These are phyloP conservation scores for Adansonia digitata DNA, from an alignment of 345 rosid species.

Conservation along the genomic window DNA sequence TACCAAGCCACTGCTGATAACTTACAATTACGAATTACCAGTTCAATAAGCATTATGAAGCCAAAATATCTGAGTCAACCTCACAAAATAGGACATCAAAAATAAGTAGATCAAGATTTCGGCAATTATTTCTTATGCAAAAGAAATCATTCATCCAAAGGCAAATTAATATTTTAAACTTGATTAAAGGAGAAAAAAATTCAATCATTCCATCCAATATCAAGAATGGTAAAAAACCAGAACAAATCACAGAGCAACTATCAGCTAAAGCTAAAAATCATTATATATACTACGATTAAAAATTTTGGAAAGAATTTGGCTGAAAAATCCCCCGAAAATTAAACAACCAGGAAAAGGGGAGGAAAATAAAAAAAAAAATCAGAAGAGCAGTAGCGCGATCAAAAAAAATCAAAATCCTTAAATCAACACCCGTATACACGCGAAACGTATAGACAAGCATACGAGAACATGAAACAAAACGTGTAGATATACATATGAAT, in stretches of 20 bases:
- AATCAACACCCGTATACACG: neutral
- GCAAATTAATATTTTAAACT: neutral
- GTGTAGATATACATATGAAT: neutral
- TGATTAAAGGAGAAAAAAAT: neutral
- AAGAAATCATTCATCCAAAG: neutral
- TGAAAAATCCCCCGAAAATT: neutral
- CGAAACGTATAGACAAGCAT: neutral
- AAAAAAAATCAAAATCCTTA: neutral
- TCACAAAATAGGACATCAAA: neutral
- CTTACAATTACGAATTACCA: neutral
- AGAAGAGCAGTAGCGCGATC: neutral
- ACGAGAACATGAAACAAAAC: neutral
- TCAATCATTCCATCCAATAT: neutral
- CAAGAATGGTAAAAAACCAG: neutral
- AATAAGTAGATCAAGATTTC: neutral
- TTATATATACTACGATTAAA: too few species aligned
- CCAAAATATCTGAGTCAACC: neutral
- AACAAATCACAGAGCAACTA: neutral
- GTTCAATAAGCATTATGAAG: neutral
- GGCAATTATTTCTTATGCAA: neutral
- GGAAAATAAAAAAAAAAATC: neutral
- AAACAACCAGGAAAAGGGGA: neutral
- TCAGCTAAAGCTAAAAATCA: conserved; percentile 1
- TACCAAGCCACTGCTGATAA: neutral
- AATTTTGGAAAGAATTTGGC: neutral